Evolutionary conservation across 192 early-diverging fungal species (phyloP).

Genomic region (Umbelopsis sp.): DNA sequence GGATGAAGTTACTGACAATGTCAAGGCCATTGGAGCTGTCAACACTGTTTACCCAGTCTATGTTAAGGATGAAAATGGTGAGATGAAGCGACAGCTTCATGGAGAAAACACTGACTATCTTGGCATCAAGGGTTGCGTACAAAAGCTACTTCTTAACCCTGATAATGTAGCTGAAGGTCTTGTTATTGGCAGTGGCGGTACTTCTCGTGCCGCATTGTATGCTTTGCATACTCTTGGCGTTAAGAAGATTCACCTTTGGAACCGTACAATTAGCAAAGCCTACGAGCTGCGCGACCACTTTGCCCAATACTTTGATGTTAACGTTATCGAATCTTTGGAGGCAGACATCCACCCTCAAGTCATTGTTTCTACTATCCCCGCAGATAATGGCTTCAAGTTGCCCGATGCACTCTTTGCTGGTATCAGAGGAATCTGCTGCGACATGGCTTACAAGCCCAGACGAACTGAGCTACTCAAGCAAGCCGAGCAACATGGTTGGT

Average conservation of each 20-base stretch:
- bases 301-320: slow-evolving; percentile 53
- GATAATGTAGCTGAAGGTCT: slow-evolving; percentile 55
- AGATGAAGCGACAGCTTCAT: slow-evolving; percentile 47
- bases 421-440: slow-evolving; percentile 76
- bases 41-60: slow-evolving; percentile 76
- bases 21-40: slow-evolving; percentile 89
- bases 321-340: slow-evolving; percentile 49
- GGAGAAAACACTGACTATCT: slow-evolving; percentile 98
- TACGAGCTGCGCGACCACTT: slow-evolving; percentile 65
- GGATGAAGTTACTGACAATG: slow-evolving; percentile 73
- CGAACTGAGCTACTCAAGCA: slow-evolving; percentile 78
- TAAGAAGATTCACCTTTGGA: slow-evolving; percentile 76
- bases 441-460: slow-evolving; percentile 93
- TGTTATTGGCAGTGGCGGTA: slow-evolving; percentile 95
- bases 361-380: slow-evolving; percentile 89
- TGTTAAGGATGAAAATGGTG: slow-evolving; percentile 33
- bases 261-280: slow-evolving; percentile 83
- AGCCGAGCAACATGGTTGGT: slow-evolving; percentile 62
- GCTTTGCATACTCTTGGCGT: slow-evolving; percentile 76
- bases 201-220: slow-evolving; percentile 87
- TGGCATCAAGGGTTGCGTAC: slow-evolving; percentile 77
- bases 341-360: slow-evolving; percentile 49
- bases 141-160: slow-evolving; percentile 43
- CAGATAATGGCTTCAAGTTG: slow-evolving; percentile 59
- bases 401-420: slow-evolving; percentile 56